phyloP scores from a whole-genome alignment of 768 basidiomycete species.

The Boletus sensibilis region DNA sequence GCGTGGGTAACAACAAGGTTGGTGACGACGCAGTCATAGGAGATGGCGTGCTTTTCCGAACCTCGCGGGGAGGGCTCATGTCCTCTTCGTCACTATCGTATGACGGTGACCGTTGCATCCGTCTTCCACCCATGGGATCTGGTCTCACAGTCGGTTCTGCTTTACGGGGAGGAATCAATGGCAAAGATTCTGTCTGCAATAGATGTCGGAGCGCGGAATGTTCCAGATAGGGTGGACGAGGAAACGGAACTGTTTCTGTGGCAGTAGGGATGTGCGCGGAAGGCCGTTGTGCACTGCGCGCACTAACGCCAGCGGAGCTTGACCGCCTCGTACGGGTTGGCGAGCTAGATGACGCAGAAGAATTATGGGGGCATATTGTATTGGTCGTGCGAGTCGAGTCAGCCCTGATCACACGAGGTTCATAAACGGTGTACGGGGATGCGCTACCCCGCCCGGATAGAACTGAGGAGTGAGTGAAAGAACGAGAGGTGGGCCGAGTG shows the following conservation, averaged over 20 bases:
- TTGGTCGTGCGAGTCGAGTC: conserved; percentile 45
- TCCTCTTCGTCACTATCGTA: conserved; percentile 72
- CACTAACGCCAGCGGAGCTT: conserved; percentile 37
- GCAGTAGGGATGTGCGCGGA: conserved; percentile 31
- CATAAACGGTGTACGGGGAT: conserved; percentile 40
- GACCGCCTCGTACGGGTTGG: conserved; percentile 48
- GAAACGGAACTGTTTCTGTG: conserved; percentile 43
- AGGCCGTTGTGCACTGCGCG: conserved; percentile 24
- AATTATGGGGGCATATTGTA: conserved; percentile 37
- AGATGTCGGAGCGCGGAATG: conserved; percentile 71
- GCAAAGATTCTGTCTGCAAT: conserved; percentile 52
- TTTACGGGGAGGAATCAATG: conserved; percentile 40
- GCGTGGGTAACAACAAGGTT: conserved; percentile 63
- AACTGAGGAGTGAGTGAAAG: conserved; percentile 39
- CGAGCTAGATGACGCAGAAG: conserved; percentile 41
- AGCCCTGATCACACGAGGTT: conserved; percentile 71
- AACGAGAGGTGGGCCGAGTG: conserved; percentile 43
- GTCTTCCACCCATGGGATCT: conserved; percentile 21
- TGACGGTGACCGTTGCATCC: conserved; percentile 38
- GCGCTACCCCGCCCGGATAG: conserved; percentile 33
- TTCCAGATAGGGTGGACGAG: conserved; percentile 73
- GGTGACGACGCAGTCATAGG: conserved; percentile 30
- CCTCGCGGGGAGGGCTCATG: conserved; percentile 48
- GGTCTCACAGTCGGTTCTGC: conserved; percentile 29
- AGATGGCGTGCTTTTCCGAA: conserved; percentile 27